These are phyloP conservation scores for Neonectria hederae DNA, from an alignment of 2,329 filamentous ascomycete genomes.

Conservation along the genomic window DNA sequence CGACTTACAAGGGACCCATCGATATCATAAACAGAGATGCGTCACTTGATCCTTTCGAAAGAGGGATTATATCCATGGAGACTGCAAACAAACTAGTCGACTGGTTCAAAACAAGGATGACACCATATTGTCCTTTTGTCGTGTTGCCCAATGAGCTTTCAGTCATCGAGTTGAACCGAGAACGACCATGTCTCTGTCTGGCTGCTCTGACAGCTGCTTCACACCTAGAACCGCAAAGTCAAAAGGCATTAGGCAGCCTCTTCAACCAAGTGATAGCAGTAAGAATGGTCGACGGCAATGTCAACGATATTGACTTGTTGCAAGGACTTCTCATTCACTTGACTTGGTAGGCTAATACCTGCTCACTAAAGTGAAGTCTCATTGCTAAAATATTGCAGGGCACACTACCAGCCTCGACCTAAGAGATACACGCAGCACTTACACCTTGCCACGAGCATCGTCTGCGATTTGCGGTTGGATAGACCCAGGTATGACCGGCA, in stretches of 20 bases:
- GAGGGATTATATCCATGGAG: slow-evolving; percentile 27
- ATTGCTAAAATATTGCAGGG: slow-evolving; percentile 36
- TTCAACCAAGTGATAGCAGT: slow-evolving; percentile 40
- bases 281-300: slow-evolving; percentile 30
- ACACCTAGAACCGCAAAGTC: slow-evolving; percentile 22
- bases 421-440: slow-evolving; percentile 44
- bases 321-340: slow-evolving; percentile 45
- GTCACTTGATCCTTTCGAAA: slow-evolving; percentile 36
- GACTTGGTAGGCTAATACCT: slow-evolving; percentile 37
- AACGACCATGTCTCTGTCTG: slow-evolving; percentile 39
- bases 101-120: slow-evolving; percentile 34
- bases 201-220: slow-evolving; percentile 40
- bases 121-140: slow-evolving; percentile 44
- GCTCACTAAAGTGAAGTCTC: fast-evolving
- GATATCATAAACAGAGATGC: slow-evolving; percentile 16
- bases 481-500: slow-evolving; percentile 24
- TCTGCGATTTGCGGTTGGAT: slow-evolving; percentile 45
- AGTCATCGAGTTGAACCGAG: slow-evolving; percentile 26
- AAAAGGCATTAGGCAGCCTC: slow-evolving; percentile 33
- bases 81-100: slow-evolving; percentile 29
- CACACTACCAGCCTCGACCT: slow-evolving; percentile 44
- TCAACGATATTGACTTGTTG: slow-evolving; percentile 41
- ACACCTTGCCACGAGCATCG: slow-evolving; percentile 43
- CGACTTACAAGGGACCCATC: background rate
- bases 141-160: slow-evolving; percentile 29